phyloP scores from a whole-genome alignment of 139 green algal genomes.

The Tetraselmis striata region DNA sequence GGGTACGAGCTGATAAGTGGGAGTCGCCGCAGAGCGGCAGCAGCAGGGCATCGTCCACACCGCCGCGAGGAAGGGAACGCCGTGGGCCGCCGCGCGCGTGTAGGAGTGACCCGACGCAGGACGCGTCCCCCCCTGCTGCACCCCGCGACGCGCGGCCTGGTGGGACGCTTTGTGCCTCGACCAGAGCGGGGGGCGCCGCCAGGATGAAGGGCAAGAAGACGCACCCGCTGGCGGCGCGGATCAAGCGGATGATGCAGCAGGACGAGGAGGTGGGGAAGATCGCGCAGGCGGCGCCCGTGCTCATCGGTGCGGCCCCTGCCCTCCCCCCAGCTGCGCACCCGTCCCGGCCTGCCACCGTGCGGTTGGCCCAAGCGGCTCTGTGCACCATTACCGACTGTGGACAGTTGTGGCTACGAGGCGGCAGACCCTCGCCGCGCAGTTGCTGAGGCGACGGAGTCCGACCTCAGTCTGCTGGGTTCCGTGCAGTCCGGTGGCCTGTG shows the following conservation, averaged over 20 bases:
- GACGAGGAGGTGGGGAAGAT: constrained; percentile 96
- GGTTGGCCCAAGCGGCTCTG: background rate
- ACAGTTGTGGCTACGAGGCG: background rate
- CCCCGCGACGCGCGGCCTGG: too few relatives aligned
- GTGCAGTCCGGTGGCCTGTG: background rate
- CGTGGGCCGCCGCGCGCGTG: too few relatives aligned
- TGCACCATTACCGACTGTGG: background rate
- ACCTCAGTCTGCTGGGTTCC: constrained; percentile 2
- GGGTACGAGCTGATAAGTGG: too few relatives aligned
- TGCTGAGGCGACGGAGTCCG: background rate
- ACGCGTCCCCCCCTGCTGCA: too few relatives aligned
- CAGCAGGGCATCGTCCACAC: too few relatives aligned
- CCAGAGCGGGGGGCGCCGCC: too few relatives aligned
- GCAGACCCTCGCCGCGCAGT: background rate
- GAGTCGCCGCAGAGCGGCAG: too few relatives aligned
- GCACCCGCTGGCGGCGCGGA: constrained; percentile 57
- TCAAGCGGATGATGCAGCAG: constrained; percentile 93
- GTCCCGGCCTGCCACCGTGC: background rate
- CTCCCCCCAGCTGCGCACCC: too few relatives aligned
- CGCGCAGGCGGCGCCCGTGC: constrained; percentile 70
- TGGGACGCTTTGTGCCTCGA: too few relatives aligned
- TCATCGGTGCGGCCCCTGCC: constrained; percentile 62
- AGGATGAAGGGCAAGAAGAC: constrained; percentile 32
- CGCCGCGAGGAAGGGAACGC: too few relatives aligned
- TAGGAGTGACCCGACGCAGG: too few relatives aligned